Base-by-base conservation (phyloP, 108 stramenopile species). In the Cyclotella kingstonii region DNA sequence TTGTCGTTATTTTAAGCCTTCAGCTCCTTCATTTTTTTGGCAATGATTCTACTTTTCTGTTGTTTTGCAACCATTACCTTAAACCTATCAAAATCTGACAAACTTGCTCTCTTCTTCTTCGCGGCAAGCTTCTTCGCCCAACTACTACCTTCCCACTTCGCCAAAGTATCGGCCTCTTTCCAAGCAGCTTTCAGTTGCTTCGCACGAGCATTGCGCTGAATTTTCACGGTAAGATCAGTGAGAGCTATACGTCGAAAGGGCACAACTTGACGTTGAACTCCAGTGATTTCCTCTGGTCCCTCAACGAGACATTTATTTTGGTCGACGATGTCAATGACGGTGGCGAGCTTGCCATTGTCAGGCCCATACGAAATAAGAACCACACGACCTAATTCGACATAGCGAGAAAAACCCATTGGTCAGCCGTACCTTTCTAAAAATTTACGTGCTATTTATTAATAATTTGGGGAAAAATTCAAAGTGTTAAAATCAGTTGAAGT, bases 341-440 rank as follows among this genome's bases (percentile, higher is more conserved):
- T 94, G 70, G 90, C 92, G 34, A 98, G 82, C 83, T 95, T 97
- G 51, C 98, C 98, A 28, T 70, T 59, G 33, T 94, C 84, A 21
- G 93, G 93, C 64, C 99, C 99, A 67, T 95, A 98, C 87, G 97
- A 97, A 79, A 99, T 81, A 15, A 99, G 83, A 70, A 89, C 93
- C 42, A 99, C 90, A 43, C 99, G 97, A 70, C 99, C 99, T 58
- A 99, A 91, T 84, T 99, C 96, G 38, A 97, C 97, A 80, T 90
- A 98, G 63, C 97, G 88, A 33, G 84, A 91, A 85, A 99, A 95
- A 48, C 81, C 82, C 95, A 96, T 96, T 81, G n/a, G n/a, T n/a
- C n/a, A n/a, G n/a, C n/a, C n/a, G n/a, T n/a, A n/a, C n/a, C n/a
- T n/a, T n/a, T n/a, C 9, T 36, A 36, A 36, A 36, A 36, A 36